Base-by-base conservation (phyloP, 2,329 filamentous ascomycete species). In the Sclerotinia spermophila region DNA sequence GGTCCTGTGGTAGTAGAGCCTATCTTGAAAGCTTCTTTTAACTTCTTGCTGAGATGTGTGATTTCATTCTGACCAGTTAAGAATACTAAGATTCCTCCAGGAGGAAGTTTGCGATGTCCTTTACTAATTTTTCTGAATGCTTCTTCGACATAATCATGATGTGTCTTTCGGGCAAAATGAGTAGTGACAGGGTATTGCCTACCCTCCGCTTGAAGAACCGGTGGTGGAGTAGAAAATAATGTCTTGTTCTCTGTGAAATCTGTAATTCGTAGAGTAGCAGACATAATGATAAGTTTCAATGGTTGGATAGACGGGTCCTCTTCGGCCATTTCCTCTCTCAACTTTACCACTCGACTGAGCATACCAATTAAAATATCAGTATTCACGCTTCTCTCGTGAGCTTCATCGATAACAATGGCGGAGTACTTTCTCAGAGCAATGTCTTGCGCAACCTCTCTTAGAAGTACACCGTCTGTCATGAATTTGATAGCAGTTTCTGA, bases 281-380 rank as follows among this genome's bases (percentile, higher is more conserved):
- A 98, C 96, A 99, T 99, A 81, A 99, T 97, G 72, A 99, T 88
- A 13, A 99, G 86, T 81, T 98, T 99, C 67, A 99, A 82, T 0
- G 94, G 94, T 74, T 89, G 90, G 40, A 92, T 82, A 1, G 87
- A 86, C 0, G 90, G 83, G 72, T 96, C 87, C 79, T 96, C 91
- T 72, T 86, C 83, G 11, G 88, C 87, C 82, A 97, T 86, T 53
- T 93, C 88, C 68, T 90, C 87, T 71, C 96, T 88, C 68, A 97
- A 83, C 75, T 93, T 93, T 62, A 97, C 92, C 45, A 98, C 94
- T 77, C 95, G 89, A 78, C 94, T 97, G 24, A 98, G 88, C 89
- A 99, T 96, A 66, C 96, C 96, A 75, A 99, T 94, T n/a, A 99
- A 83, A 55, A 99, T 96, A 79, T 99, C 96, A 0, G 96, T 99